A percentile compares a stretch with the other conserved stretches of the same genome.
Evolutionary conservation across 768 basidiomycete species (phyloP).

Genomic region (Kondoa malvinella): DNA sequence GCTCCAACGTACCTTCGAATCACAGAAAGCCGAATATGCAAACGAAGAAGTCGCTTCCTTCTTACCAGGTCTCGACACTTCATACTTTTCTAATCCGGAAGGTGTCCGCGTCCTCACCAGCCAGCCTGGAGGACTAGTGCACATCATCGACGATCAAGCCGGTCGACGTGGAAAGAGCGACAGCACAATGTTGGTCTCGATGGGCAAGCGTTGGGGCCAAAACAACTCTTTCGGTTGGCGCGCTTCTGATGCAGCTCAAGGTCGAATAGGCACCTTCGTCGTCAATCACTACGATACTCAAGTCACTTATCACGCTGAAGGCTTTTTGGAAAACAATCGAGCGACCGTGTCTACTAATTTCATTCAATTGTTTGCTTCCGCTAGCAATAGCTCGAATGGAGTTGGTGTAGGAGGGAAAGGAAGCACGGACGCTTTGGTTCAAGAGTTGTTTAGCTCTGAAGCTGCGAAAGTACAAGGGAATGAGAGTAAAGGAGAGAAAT

Average conservation of each 20-base stretch:
- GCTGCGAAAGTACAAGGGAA: slow-evolving; percentile 80
- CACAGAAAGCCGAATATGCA: slow-evolving; percentile 62
- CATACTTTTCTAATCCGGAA: slow-evolving; percentile 81
- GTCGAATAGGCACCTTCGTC: slow-evolving; percentile 70
- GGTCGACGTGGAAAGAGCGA: slow-evolving; percentile 77
- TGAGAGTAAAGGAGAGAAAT: slow-evolving; percentile 38
- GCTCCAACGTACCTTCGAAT: slow-evolving; percentile 62
- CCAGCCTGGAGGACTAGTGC: slow-evolving; percentile 73
- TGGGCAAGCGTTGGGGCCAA: slow-evolving; percentile 83
- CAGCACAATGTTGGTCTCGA: slow-evolving; percentile 83
- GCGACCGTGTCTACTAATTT: slow-evolving; percentile 87
- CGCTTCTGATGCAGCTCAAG: slow-evolving; percentile 23
- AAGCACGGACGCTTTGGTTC: slow-evolving; percentile 77
- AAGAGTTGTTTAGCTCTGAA: slow-evolving; percentile 69
- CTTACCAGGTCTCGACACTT: slow-evolving; percentile 43
- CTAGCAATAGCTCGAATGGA: slow-evolving; percentile 6
- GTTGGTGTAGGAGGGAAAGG: slow-evolving; percentile 36
- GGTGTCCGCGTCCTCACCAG: slow-evolving; percentile 72
- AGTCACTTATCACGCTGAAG: slow-evolving; percentile 77
- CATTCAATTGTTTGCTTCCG: slow-evolving; percentile 65
- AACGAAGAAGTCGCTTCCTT: slow-evolving; percentile 58
- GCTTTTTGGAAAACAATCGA: slow-evolving; percentile 72
- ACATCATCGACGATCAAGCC: slow-evolving; percentile 96
- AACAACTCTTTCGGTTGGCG: slow-evolving; percentile 54
- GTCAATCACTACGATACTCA: slow-evolving; percentile 81